phyloP scores from a whole-genome alignment of 208 protist genomes.

The Leishmania aethiopica region DNA sequence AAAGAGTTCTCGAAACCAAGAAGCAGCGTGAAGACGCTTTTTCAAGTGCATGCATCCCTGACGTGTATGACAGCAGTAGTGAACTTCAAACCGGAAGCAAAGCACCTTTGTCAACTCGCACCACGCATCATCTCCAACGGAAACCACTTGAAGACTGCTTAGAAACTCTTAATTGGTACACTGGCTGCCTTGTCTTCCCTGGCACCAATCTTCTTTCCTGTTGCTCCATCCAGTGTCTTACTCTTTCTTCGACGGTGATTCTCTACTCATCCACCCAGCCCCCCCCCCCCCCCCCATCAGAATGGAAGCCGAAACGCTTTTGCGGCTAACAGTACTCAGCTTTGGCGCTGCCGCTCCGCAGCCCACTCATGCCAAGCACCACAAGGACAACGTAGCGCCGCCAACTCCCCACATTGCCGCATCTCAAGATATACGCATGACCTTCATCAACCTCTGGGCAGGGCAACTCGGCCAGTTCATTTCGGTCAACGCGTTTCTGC shows the following conservation, averaged over 20 bases:
- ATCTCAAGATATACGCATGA: not conserved
- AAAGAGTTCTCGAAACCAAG: not conserved
- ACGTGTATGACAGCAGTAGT: no score
- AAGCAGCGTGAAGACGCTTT: not conserved
- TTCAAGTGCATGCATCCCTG: no score
- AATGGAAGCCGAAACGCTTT: constrained; percentile 16
- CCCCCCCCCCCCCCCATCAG: no score
- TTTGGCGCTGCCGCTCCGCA: not conserved
- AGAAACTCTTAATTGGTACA: not conserved
- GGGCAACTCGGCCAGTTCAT: not conserved
- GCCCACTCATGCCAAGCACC: not conserved
- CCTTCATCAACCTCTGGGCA: constrained; percentile 17
- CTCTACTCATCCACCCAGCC: not conserved
- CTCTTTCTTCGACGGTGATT: not conserved
- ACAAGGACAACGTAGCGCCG: not conserved
- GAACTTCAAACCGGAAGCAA: not conserved
- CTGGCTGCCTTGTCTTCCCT: not conserved
- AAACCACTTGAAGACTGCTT: not conserved
- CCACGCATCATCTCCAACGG: not conserved
- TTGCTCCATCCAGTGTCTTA: not conserved
- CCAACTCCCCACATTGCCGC: not conserved
- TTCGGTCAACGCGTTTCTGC: not conserved
- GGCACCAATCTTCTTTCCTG: not conserved
- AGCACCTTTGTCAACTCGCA: not conserved
- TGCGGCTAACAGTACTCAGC: constrained; percentile 12